phyloP scores from a whole-genome alignment of 2,329 filamentous ascomycete genomes.

The Colletotrichum gigasporum region DNA sequence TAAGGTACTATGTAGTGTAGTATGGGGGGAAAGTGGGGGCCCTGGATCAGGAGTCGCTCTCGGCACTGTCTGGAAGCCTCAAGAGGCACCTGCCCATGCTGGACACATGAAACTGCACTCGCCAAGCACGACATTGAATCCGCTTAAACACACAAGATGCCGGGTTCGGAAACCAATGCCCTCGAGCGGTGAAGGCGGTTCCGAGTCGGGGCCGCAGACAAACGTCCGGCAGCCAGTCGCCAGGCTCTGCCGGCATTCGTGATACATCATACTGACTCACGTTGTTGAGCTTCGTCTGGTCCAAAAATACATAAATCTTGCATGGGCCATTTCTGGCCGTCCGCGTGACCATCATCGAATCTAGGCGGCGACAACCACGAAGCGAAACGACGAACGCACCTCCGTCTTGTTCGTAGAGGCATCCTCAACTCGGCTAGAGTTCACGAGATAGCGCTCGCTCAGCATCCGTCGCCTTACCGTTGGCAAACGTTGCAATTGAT shows the following conservation, averaged over 20 bases:
- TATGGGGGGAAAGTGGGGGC: background rate
- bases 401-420: background rate
- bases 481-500: background rate
- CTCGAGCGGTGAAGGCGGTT: background rate
- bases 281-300: background rate
- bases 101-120: background rate
- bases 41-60: conserved; percentile 4
- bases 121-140: background rate
- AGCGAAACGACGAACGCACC: background rate
- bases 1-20: too few species aligned
- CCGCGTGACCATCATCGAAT: conserved; percentile 1
- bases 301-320: conserved; percentile 8
- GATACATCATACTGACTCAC: background rate
- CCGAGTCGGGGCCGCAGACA: background rate
- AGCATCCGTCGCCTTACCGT: background rate
- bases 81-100: background rate
- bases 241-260: too few species aligned
- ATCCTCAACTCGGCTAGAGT: background rate
- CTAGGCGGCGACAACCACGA: background rate
- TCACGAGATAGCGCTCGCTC: background rate
- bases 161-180: conserved; percentile 1
- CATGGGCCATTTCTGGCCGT: background rate
- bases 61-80: background rate
- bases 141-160: background rate
- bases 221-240: background rate